Percentiles rank a stretch among this genome's conserved stretches.
These are phyloP conservation scores for Pythium phragmiticola DNA, from an alignment of 352 stramenopile genomes.

Conservation along the genomic window DNA sequence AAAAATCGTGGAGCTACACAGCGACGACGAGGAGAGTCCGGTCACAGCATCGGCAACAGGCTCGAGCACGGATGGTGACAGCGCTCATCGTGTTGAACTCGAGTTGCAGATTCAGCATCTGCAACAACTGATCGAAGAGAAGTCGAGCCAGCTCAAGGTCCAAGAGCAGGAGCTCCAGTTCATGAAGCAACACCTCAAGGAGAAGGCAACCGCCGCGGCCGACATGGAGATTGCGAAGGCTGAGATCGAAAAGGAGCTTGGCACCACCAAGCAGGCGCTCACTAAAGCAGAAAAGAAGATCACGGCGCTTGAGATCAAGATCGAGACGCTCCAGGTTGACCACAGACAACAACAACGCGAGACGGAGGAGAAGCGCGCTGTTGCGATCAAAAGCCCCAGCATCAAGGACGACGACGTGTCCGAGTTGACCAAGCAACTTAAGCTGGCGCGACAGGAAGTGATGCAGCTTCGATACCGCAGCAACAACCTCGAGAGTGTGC, in stretches of 20 bases:
- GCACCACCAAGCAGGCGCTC: conserved; percentile 28
- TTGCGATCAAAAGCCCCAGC: conserved; percentile 24
- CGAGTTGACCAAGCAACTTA: conserved; percentile 74
- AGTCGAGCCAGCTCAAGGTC: conserved; percentile 21
- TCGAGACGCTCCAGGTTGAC: conserved; percentile 33
- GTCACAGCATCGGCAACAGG: neutral
- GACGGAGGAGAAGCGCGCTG: conserved; percentile 25
- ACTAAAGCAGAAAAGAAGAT: conserved; percentile 33
- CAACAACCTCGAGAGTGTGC: conserved; percentile 70
- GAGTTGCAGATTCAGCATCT: conserved; percentile 29
- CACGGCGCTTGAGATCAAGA: conserved; percentile 44
- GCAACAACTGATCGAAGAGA: conserved; percentile 22
- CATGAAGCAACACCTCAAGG: conserved; percentile 27
- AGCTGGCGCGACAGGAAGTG: conserved; percentile 73
- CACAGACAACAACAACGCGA: conserved; percentile 16
- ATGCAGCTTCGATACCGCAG: conserved; percentile 85
- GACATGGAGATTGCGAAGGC: conserved; percentile 19
- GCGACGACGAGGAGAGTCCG: conserved; percentile 23
- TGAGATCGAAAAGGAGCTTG: conserved; percentile 30
- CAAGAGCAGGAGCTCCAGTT: conserved; percentile 34
- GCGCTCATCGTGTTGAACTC: conserved; percentile 27
- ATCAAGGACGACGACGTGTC: conserved; percentile 41
- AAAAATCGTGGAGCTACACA: conserved; percentile 25
- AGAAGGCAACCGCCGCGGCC: conserved; percentile 20
- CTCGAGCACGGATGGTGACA: conserved; percentile 7